Percentiles rank a stretch among this genome's conserved stretches.
Evolutionary conservation across 163 green algal species (phyloP).

Genomic region (Chlorella variabilis): DNA sequence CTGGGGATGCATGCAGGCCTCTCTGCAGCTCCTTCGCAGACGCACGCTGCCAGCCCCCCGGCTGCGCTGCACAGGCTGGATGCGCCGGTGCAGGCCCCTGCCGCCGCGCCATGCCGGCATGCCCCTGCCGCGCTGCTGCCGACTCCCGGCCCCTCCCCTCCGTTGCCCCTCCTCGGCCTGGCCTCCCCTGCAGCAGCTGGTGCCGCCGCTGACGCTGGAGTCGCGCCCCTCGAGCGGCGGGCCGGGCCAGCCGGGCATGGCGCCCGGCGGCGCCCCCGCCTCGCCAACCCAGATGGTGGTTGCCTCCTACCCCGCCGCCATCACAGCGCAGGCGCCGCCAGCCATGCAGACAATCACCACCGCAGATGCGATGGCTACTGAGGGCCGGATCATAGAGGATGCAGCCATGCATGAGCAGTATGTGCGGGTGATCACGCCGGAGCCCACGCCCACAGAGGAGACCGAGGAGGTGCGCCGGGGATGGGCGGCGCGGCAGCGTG

Average conservation of each 20-base stretch:
- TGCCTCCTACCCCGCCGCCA: constrained; percentile 1
- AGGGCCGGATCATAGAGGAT: constrained; percentile 67
- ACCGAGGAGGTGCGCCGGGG: constrained; percentile 65
- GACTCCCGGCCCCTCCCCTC: no score
- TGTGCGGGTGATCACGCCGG: constrained; percentile 66
- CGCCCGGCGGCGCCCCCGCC: background rate
- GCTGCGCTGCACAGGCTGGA: no score
- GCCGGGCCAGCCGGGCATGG: background rate
- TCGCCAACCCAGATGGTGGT: constrained; percentile 11
- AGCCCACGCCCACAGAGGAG: constrained; percentile 65
- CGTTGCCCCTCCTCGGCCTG: no score
- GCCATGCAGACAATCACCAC: constrained; percentile 33
- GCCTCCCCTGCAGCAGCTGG: constrained; percentile 4
- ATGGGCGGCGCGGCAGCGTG: no score
- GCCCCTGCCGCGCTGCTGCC: no score
- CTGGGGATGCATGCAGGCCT: background rate
- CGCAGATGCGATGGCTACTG: constrained; percentile 38
- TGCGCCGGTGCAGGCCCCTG: no score
- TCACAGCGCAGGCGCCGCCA: constrained; percentile 9
- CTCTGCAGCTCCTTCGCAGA: no score
- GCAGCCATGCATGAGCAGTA: constrained; percentile 73
- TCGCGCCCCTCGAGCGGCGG: background rate
- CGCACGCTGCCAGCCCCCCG: no score
- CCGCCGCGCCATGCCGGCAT: no score
- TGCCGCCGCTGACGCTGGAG: constrained; percentile 19